These are phyloP conservation scores for Russula griseocarnosa DNA, from an alignment of 768 basidiomycete species.

Conservation along the genomic window DNA sequence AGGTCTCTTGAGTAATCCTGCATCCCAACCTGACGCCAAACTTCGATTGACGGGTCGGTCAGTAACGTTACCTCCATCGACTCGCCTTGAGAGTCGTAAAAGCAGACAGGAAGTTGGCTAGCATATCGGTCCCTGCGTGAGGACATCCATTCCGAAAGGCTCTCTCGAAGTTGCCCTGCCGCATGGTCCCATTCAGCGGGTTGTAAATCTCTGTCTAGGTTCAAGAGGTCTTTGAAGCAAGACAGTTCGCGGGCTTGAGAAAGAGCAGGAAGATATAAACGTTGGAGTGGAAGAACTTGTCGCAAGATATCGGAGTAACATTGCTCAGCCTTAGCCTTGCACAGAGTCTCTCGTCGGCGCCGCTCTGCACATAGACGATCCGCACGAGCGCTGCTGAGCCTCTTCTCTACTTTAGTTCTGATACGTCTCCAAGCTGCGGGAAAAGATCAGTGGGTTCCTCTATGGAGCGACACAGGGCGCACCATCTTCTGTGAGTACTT, in stretches of 20 bases:
- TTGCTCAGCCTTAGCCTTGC: not conserved
- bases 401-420: slow-evolving; percentile 11
- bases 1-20: slow-evolving; percentile 12
- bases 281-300: slow-evolving; percentile 19
- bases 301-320: slow-evolving; percentile 13
- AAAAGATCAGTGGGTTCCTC: not conserved
- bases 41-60: slow-evolving; percentile 14
- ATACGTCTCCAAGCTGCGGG: slow-evolving; percentile 23
- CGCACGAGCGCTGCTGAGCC: slow-evolving; percentile 6
- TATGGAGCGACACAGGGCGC: not conserved
- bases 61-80: slow-evolving; percentile 11
- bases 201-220: slow-evolving; percentile 12
- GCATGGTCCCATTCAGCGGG: slow-evolving; percentile 17
- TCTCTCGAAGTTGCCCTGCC: not conserved
- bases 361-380: not conserved
- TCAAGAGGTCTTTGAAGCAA: slow-evolving; percentile 21
- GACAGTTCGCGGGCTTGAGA: slow-evolving; percentile 9
- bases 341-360: not conserved
- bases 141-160: slow-evolving; percentile 23
- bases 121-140: not conserved
- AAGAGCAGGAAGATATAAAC: slow-evolving; percentile 20
- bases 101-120: slow-evolving; percentile 1
- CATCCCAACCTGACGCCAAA: slow-evolving; percentile 9
- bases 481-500: slow-evolving; percentile 22
- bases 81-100: not conserved